Evolutionary conservation across 2,329 filamentous ascomycete genomes (phyloP).

Genomic region (Ceratocystis alfenasii): DNA sequence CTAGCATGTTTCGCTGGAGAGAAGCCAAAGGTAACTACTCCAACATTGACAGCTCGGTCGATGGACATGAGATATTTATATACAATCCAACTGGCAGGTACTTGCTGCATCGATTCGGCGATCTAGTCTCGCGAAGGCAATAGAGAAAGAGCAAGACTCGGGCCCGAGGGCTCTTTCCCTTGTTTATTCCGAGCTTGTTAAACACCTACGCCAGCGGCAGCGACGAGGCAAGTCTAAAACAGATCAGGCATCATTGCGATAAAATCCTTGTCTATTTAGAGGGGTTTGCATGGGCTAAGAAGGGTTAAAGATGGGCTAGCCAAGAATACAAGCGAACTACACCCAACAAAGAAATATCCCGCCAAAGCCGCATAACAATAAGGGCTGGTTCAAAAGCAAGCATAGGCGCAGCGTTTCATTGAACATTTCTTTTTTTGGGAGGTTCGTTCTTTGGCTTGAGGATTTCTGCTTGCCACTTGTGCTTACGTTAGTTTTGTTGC

Average conservation of each 20-base stretch:
- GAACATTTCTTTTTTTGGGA: neutral
- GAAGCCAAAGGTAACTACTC: neutral
- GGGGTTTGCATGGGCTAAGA: neutral
- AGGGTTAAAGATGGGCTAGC: neutral
- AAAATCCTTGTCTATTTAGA: neutral
- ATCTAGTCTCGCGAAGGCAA: neutral
- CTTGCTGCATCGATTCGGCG: neutral
- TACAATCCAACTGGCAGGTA: neutral
- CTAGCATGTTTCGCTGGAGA: neutral
- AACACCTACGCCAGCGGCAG: neutral
- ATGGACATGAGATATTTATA: neutral
- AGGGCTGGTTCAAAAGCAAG: neutral
- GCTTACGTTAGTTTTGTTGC: slow-evolving; percentile 9
- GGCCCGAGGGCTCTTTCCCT: slow-evolving; percentile 3
- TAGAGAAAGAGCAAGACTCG: neutral
- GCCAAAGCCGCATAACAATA: neutral
- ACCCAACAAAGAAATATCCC: neutral
- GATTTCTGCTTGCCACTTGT: neutral
- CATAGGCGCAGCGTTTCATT: slow-evolving; percentile 4
- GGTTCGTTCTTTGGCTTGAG: neutral
- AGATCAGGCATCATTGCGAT: neutral
- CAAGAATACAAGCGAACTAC: neutral
- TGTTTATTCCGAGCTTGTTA: neutral
- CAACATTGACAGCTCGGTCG: neutral
- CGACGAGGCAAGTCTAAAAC: neutral